Evolutionary conservation across 2,329 filamentous ascomycete genomes (phyloP).

Genomic region (Colletotrichum trifolii): DNA sequence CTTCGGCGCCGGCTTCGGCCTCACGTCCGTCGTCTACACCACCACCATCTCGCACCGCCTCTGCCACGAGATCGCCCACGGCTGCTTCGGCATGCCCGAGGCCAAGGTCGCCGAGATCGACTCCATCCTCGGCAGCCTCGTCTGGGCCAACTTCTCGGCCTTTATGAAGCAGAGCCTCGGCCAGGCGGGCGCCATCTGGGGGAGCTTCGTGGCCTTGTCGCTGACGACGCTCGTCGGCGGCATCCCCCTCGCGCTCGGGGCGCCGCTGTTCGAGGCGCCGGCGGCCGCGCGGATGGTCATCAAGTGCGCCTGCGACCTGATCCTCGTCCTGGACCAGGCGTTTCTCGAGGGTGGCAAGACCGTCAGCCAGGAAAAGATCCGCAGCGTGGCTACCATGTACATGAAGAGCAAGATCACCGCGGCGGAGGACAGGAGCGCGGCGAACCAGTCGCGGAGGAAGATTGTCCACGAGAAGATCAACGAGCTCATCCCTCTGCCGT

Average conservation of each 20-base stretch:
- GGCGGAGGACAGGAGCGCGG: not conserved
- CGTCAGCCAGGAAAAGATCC: slow-evolving; percentile 1
- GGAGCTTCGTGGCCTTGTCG: slow-evolving; percentile 30
- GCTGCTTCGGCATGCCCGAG: slow-evolving; percentile 40
- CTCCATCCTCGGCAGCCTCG: slow-evolving; percentile 35
- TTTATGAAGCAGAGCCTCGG: slow-evolving; percentile 38
- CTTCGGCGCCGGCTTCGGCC: slow-evolving; percentile 9
- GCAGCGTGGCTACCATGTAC: not conserved
- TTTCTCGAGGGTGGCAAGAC: slow-evolving; percentile 10
- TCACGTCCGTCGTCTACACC: slow-evolving; percentile 37
- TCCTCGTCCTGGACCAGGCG: slow-evolving; percentile 23
- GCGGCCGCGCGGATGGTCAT: slow-evolving; percentile 23
- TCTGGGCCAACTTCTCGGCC: slow-evolving; percentile 40
- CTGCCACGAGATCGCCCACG: slow-evolving; percentile 39
- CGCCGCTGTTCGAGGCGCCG: slow-evolving; percentile 29
- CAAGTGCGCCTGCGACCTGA: slow-evolving; percentile 34
- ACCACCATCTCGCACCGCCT: slow-evolving; percentile 41
- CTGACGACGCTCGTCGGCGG: slow-evolving; percentile 40
- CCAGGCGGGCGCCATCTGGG: slow-evolving; percentile 37
- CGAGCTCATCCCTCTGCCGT: slow-evolving; percentile 7
- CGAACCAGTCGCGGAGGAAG: not conserved
- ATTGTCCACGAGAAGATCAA: slow-evolving; percentile 7
- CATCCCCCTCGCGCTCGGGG: slow-evolving; percentile 14
- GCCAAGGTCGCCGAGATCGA: slow-evolving; percentile 39
- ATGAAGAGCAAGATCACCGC: not conserved